Evolutionary conservation across 495 filamentous ascomycete species (phyloP).

Genomic region (Terfezia boudieri): DNA sequence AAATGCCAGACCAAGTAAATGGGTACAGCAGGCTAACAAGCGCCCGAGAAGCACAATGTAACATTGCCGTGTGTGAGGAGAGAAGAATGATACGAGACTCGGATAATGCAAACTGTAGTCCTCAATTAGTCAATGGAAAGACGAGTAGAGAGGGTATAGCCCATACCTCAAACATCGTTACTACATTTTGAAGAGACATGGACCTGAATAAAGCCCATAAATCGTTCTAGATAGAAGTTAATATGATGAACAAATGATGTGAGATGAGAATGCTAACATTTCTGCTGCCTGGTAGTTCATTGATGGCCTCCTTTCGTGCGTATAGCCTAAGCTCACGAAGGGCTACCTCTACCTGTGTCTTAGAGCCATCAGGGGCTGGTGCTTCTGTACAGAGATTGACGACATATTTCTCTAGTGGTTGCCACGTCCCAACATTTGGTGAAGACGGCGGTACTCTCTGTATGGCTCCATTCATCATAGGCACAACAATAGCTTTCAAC

Average conservation of each 20-base stretch:
- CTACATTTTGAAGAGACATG: constrained; percentile 71
- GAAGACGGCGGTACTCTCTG: constrained; percentile 69
- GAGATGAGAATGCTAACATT: constrained; percentile 26
- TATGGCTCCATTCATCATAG: constrained; percentile 90
- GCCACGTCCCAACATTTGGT: constrained; percentile 84
- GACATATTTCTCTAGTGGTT: constrained; percentile 87
- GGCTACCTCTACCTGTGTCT: constrained; percentile 83
- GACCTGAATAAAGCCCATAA: constrained; percentile 81
- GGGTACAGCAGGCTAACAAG: constrained; percentile 71
- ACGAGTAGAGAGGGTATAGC: background rate
- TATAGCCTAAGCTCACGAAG: constrained; percentile 80
- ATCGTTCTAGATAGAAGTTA: constrained; percentile 37
- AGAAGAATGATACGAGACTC: constrained; percentile 92
- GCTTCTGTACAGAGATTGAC: constrained; percentile 95
- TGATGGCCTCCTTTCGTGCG: constrained; percentile 75
- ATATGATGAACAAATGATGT: background rate
- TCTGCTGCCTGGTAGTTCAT: constrained; percentile 81
- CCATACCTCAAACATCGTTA: constrained; percentile 58
- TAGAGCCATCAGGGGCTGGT: constrained; percentile 69
- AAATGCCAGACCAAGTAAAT: constrained; percentile 35
- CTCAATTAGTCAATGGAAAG: background rate
- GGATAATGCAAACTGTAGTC: constrained; percentile 46
- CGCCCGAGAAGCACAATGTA: constrained; percentile 73
- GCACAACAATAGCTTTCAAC: constrained; percentile 75
- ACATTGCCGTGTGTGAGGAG: constrained; percentile 89